Percentiles rank a stretch among this genome's conserved stretches.
Evolutionary conservation across 352 stramenopile genomes (phyloP).

Genomic region (Globisporangium emineosum): DNA sequence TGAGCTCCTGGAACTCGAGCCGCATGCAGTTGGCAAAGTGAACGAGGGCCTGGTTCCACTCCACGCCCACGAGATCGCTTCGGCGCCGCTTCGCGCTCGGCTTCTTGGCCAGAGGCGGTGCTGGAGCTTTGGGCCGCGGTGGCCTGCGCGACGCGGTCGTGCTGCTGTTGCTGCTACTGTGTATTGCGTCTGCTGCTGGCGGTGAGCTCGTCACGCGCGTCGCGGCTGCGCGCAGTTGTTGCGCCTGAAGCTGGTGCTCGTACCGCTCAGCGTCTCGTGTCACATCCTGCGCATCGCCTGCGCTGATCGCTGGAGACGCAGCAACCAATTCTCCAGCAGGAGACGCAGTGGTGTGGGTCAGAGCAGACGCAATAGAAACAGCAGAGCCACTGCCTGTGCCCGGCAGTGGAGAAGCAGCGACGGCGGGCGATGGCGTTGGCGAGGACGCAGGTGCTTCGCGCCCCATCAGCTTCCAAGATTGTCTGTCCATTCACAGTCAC

Average conservation of each 20-base stretch:
- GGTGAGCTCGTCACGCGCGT: background rate
- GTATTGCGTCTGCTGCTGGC: background rate
- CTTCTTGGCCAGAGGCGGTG: background rate
- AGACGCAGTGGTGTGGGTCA: too few relatives aligned
- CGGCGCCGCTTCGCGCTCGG: background rate
- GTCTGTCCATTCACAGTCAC: too few relatives aligned
- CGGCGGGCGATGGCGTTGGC: too few relatives aligned
- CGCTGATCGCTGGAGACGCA: background rate
- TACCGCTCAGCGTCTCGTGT: background rate
- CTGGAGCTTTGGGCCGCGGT: background rate
- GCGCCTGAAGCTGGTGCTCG: background rate
- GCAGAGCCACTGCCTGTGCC: too few relatives aligned
- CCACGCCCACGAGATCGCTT: conserved; percentile 15
- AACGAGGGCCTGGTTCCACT: conserved; percentile 33
- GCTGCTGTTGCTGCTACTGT: background rate
- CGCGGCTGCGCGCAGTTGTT: background rate
- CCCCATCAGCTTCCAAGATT: too few relatives aligned
- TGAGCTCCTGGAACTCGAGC: conserved; percentile 37
- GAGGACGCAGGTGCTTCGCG: too few relatives aligned
- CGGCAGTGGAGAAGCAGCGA: too few relatives aligned
- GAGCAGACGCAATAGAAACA: too few relatives aligned
- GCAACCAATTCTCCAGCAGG: too few relatives aligned
- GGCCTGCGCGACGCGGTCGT: background rate
- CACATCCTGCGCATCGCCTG: background rate
- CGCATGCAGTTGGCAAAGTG: conserved; percentile 37